phyloP scores from a whole-genome alignment of 345 rosid species.

The Lepidium didymum region DNA sequence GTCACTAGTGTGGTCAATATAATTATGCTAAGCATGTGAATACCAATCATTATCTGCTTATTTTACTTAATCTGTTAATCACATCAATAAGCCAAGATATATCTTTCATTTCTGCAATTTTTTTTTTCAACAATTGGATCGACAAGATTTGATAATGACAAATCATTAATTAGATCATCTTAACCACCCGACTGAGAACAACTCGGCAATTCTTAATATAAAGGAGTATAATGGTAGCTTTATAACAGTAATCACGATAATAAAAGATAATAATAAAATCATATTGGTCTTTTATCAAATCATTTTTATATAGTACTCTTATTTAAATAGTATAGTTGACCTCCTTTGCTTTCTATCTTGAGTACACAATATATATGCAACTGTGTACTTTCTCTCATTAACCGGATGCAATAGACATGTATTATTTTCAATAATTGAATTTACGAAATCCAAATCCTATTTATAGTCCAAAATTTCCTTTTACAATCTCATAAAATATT shows the following conservation, averaged over 20 bases:
- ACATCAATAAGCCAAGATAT: not conserved
- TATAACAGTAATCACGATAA: not conserved
- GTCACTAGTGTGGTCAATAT: constrained; percentile 16
- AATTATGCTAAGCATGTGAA: constrained; percentile 36
- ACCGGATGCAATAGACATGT: not conserved
- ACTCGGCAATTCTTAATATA: constrained; percentile 3
- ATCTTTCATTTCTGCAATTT: not conserved
- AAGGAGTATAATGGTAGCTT: constrained; percentile 1
- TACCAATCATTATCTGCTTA: constrained; percentile 31
- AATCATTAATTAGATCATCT: no score
- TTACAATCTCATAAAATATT: no score
- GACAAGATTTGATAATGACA: no score
- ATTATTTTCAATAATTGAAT: no score
- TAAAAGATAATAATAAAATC: no score
- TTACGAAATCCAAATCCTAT: no score
- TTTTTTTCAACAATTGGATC: no score
- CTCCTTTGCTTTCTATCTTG: not conserved
- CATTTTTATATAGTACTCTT: not conserved
- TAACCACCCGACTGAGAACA: no score
- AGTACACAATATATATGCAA: not conserved
- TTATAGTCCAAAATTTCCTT: no score
- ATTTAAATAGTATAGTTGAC: not conserved
- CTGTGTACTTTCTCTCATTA: not conserved
- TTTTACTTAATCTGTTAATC: not conserved
- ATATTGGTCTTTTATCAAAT: not conserved